These are phyloP conservation scores for Lachnellula cervina DNA, from an alignment of 2,329 filamentous ascomycete genomes.

Conservation along the genomic window DNA sequence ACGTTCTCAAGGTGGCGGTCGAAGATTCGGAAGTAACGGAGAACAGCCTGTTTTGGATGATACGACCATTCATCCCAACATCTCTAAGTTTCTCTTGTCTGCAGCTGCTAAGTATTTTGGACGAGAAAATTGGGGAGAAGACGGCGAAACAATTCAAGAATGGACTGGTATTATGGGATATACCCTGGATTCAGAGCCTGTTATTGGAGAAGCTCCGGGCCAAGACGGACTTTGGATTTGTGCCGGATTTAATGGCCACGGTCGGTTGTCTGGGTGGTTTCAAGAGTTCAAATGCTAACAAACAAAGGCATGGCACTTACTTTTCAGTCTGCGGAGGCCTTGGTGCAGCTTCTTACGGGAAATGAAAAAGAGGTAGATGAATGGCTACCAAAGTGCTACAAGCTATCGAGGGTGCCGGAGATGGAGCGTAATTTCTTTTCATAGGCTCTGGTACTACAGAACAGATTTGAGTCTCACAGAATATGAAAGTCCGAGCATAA, in stretches of 20 bases:
- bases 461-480: too few species aligned
- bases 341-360: conserved; percentile 14
- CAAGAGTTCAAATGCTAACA: too few species aligned
- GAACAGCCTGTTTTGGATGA: conserved; percentile 28
- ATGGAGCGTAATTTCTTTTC: background rate
- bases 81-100: conserved; percentile 18
- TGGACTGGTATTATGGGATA: conserved; percentile 56
- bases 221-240: conserved; percentile 31
- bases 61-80: conserved; percentile 19
- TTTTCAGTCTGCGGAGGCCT: conserved; percentile 17
- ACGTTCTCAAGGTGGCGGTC: conserved; percentile 3
- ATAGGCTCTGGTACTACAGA: too few species aligned
- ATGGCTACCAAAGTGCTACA: conserved; percentile 18
- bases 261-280: conserved; percentile 6
- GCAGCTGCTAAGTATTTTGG: conserved; percentile 29
- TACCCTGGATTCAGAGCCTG: conserved; percentile 45
- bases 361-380: conserved; percentile 14
- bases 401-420: conserved; percentile 2
- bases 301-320: conserved; percentile 18
- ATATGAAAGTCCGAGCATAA: too few species aligned
- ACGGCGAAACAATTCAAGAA: conserved; percentile 40
- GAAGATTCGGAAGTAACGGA: background rate
- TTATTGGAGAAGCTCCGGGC: conserved; percentile 45
- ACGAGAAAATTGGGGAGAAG: conserved; percentile 40
- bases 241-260: conserved; percentile 23